phyloP scores from a whole-genome alignment of 352 stramenopile genomes.

The Phytophthora sansomeana region DNA sequence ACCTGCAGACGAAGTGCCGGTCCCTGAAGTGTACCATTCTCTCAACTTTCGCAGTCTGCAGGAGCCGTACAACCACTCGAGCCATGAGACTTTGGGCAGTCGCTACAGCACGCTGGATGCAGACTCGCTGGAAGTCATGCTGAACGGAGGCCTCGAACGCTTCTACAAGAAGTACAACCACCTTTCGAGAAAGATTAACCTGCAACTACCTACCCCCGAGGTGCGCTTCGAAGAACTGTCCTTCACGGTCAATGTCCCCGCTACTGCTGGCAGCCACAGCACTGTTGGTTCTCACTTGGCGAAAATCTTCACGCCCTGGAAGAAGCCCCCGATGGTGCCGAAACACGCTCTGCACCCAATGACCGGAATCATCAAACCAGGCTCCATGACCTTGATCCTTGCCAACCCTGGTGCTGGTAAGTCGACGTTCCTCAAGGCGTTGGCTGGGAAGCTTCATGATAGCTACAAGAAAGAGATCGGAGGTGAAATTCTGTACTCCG shows the following conservation, averaged over 20 bases:
- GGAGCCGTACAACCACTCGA: constrained; percentile 60
- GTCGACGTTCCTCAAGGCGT: constrained; percentile 80
- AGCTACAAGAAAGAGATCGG: constrained; percentile 55
- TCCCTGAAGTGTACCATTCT: constrained; percentile 69
- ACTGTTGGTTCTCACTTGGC: constrained; percentile 67
- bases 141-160: constrained; percentile 61
- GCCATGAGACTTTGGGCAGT: constrained; percentile 50
- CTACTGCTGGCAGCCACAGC: constrained; percentile 45
- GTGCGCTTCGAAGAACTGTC: constrained; percentile 74
- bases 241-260: constrained; percentile 60
- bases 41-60: constrained; percentile 73
- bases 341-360: constrained; percentile 71
- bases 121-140: constrained; percentile 63
- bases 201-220: constrained; percentile 63
- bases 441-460: constrained; percentile 67
- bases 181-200: constrained; percentile 63
- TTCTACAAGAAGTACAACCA: constrained; percentile 84
- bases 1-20: constrained; percentile 55
- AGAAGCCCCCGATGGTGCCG: constrained; percentile 49
- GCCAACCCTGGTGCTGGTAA: constrained; percentile 79
- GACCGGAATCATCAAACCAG: constrained; percentile 87
- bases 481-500: constrained; percentile 70
- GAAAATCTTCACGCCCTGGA: constrained; percentile 61
- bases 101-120: constrained; percentile 65
- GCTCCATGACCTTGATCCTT: constrained; percentile 66